Evolutionary conservation across 306 rosid genomes (phyloP), one percentile per base, ranked within the genome.

Genomic region (Fragaria vesca): DNA sequence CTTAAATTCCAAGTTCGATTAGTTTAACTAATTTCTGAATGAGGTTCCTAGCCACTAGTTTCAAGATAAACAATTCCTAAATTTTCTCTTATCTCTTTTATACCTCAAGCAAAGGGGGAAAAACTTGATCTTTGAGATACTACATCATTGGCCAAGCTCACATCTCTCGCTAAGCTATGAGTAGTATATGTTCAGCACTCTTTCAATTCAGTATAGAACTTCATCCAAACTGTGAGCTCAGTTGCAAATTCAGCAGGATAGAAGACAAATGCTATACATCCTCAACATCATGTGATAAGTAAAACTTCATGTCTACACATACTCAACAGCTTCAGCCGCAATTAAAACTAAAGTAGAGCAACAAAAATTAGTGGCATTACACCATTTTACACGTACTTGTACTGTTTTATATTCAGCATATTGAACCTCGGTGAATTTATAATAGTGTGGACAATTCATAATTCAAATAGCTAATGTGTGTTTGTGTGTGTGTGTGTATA

Each of bases 31-130:
- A 50, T 60, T 26, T 26, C 57, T 36, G 13, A 69, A 57, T 52
- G 45, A 17, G 74, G 30, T 60, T 38, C 40, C 12, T 52, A 5
- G 68, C n/a, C 38, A 24, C 46, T 66, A 46, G 67, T 51, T 46
- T 32, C 67, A 71, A 81, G 26, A 74, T 73, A 74, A 42, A 69
- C 48, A 17, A 32, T 30, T 32, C 63, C 38, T 48, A 18, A 3
- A 47, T 12, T 26, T 24, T 45, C 30, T 70, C 4, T 47, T 47
- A 17, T 51, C n/a, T 50, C 21, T 16, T 18, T 4, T 30, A 12
- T 10, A 72, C 34, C 26, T 0, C 10, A 34, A 32, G 76, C 20
- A 51, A 52, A 52, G 45, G 45, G 12, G 76, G 51, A 20, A 28
- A 71, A 34, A 52, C 45, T 34, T 11, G 48, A 11, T 52, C 11